phyloP scores from a whole-genome alignment of 164 flowering plant genomes.

The Vitis riparia region DNA sequence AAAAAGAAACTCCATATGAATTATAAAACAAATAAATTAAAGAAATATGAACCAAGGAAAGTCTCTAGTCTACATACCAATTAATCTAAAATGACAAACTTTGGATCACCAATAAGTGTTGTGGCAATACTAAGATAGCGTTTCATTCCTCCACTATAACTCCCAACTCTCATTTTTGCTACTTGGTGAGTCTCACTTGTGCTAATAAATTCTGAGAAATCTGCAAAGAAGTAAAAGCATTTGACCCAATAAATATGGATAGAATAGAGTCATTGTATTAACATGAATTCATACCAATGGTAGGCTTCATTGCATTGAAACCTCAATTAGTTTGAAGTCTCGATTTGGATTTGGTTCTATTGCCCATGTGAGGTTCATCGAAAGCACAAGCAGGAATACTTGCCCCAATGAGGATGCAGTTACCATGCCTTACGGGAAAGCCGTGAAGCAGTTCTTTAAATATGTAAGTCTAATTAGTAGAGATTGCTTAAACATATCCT shows the following conservation, averaged over 20 bases:
- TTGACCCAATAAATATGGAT: no score
- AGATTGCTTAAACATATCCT: not conserved
- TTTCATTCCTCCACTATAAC: slow-evolving; percentile 98
- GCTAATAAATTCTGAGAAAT: slow-evolving; percentile 60
- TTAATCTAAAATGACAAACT: slow-evolving; percentile 68
- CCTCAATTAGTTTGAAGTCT: no score
- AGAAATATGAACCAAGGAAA: not conserved
- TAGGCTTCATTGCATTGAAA: slow-evolving; percentile 26
- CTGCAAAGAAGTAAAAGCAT: slow-evolving; percentile 30
- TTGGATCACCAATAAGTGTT: slow-evolving; percentile 77
- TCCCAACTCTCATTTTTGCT: slow-evolving; percentile 77
- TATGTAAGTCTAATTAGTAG: slow-evolving; percentile 29
- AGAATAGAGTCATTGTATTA: no score
- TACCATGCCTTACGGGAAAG: slow-evolving; percentile 34
- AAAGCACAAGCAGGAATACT: not conserved
- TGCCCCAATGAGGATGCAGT: slow-evolving; percentile 26
- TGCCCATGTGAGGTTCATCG: no score
- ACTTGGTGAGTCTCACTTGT: slow-evolving; percentile 71
- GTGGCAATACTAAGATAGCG: slow-evolving; percentile 83
- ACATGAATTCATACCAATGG: slow-evolving; percentile 1
- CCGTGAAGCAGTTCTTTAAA: slow-evolving; percentile 81
- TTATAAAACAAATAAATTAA: not conserved
- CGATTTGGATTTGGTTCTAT: no score
- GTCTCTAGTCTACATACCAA: slow-evolving; percentile 39
- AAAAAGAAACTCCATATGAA: not conserved